phyloP scores from a whole-genome alignment of 2,329 filamentous ascomycete species.

The Fusarium phyllophilum region DNA sequence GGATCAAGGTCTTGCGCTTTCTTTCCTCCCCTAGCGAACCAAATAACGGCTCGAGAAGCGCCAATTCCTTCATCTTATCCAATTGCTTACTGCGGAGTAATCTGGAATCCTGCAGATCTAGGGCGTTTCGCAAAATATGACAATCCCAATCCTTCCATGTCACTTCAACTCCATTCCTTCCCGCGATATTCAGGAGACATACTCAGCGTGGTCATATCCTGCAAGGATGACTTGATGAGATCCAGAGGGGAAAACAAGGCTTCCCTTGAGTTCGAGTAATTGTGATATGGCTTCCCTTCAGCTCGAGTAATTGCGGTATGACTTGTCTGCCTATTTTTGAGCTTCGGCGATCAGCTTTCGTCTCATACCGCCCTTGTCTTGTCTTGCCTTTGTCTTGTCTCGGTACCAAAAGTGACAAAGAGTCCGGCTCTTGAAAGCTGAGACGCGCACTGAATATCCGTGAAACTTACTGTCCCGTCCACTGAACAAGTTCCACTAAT shows the following conservation, averaged over 20 bases:
- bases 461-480: not conserved
- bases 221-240: not conserved
- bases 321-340: not conserved
- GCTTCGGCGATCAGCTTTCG: not conserved
- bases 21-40: no score
- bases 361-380: slow-evolving; percentile 15
- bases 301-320: not conserved
- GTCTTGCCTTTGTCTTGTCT: slow-evolving; percentile 9
- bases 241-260: not conserved
- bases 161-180: not conserved
- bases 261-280: not conserved
- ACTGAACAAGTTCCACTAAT: slow-evolving; percentile 3
- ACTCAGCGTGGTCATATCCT: not conserved
- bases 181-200: slow-evolving; percentile 24
- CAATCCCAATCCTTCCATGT: slow-evolving; percentile 5
- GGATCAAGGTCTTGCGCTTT: no score
- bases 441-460: not conserved
- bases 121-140: not conserved
- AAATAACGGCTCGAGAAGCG: not conserved
- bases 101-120: slow-evolving; percentile 4
- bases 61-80: not conserved
- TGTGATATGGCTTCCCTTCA: not conserved
- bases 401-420: slow-evolving; percentile 4
- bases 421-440: not conserved
- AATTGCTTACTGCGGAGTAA: not conserved